Base-by-base conservation (phyloP, 1,284 basidiomycete genomes). In the Ustilago nuda region DNA sequence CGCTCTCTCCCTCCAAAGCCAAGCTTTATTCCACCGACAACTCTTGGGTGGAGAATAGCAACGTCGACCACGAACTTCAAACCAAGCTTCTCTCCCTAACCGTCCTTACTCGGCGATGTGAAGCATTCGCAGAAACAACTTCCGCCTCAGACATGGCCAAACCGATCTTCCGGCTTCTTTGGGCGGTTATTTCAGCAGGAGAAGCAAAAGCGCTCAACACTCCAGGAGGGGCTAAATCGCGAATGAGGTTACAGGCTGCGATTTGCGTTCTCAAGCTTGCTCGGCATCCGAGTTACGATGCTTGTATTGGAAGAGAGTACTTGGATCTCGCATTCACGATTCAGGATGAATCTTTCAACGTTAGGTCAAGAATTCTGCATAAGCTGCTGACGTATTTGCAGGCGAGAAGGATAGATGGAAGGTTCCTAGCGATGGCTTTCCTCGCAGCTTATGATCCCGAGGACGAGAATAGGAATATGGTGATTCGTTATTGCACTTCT, bases 361-460 rank as follows among this genome's bases (percentile, higher is more conserved):
- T 99, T 48, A 93, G 97, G 46, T 88, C 90, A 62, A 86, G 83
- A 4, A 94, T 97, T 87, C 86, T 98, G 58, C 89, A 88, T 54
- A 96, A 95, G 86, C 87, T 96, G 5, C 87, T 92, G 7, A 84
- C 88, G 5, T 88, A 93, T 39, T 86, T 94, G 12, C 88, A 89
- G 35, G 85, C 87, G 8, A 89, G 90, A 39, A 90, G 91, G 84
- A 87, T 96, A 8, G 89, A 91, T 15, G 84, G 91, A 0, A 89
- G 90, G 30, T 98, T 92, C 87, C 93, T 95, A 81, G 88, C 94
- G 48, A 90, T 97, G 67, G 91, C 93, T 0, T 95, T 97, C 87
- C 87, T 99, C 39, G 92, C 92, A 0, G 92, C 94, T 0, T 92
- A 94, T 75, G 97, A 99, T 86, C 96, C 96, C 0, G 95, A 98